Conservation (phyloP, 768 basidiomycete genomes). For the Lactarius deliciosus region DNA sequence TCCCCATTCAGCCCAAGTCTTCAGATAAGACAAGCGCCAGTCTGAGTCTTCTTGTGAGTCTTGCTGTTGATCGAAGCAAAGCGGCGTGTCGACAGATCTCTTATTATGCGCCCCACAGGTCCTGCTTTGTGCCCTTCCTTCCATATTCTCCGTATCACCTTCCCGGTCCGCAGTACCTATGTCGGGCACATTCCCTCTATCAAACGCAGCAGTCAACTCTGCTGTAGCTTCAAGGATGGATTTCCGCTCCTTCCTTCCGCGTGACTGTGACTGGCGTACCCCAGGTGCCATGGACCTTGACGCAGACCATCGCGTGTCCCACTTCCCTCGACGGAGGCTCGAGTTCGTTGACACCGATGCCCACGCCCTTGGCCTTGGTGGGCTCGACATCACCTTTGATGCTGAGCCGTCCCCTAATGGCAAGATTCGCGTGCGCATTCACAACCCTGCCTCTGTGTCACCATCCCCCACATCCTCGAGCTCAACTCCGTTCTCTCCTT, state of each 20-base stretch:
- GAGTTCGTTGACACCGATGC: conserved; percentile 57
- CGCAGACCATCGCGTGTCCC: conserved; percentile 41
- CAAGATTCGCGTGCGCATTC: conserved; percentile 72
- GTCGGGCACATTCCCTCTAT: conserved; percentile 54
- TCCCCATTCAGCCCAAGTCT: conserved; percentile 52
- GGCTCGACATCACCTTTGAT: conserved; percentile 74
- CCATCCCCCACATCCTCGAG: conserved; percentile 43
- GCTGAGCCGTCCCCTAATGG: conserved; percentile 61
- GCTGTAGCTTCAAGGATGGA: conserved; percentile 36
- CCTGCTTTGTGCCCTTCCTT: conserved; percentile 73
- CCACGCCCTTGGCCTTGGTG: conserved; percentile 50
- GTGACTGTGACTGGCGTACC: conserved; percentile 38
- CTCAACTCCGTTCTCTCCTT: conserved; percentile 41
- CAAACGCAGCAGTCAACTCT: conserved; percentile 36
- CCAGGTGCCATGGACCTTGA: conserved; percentile 49
- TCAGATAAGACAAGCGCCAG: conserved; percentile 46
- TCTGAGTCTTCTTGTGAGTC: conserved; percentile 67
- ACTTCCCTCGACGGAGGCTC: conserved; percentile 44
- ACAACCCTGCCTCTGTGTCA: conserved; percentile 44
- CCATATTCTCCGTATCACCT: conserved; percentile 65
- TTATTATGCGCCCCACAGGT: conserved; percentile 46
- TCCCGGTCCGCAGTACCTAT: conserved; percentile 47
- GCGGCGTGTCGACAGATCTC: conserved; percentile 28
- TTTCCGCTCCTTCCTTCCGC: conserved; percentile 34
- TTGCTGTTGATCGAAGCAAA: conserved; percentile 24